A percentile compares a stretch with the other conserved stretches of the same genome.
These are phyloP conservation scores for Cucumis melo DNA, from an alignment of 306 rosid species.

Conservation along the genomic window DNA sequence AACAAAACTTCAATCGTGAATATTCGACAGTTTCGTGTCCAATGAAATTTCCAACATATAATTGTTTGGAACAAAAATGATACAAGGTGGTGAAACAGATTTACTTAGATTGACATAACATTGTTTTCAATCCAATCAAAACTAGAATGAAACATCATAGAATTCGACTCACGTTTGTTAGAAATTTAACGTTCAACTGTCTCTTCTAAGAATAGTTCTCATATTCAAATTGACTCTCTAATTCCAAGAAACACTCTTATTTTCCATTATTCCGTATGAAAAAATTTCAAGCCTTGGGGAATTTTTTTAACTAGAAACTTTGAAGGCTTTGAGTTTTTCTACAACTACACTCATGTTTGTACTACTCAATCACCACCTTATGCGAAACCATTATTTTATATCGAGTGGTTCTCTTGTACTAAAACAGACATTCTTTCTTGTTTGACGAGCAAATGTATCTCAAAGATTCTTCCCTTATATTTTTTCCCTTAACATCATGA, in stretches of 20 bases:
- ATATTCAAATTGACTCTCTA: background rate
- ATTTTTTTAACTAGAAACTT: background rate
- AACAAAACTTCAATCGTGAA: background rate
- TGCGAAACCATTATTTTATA: background rate
- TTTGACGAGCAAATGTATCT: background rate
- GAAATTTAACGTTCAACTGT: background rate
- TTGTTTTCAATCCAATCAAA: background rate
- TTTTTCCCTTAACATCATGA: background rate
- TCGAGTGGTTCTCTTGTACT: background rate
- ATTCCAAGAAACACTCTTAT: background rate
- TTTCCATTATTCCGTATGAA: background rate
- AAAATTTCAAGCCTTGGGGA: background rate
- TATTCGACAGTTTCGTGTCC: background rate
- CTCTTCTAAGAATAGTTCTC: background rate
- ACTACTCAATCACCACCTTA: background rate
- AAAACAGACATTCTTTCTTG: background rate
- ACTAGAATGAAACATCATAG: background rate
- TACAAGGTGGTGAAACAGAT: background rate
- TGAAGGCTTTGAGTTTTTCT: background rate
- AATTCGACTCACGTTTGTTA: background rate
- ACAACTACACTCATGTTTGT: background rate
- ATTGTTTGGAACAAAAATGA: background rate
- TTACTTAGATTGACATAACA: background rate
- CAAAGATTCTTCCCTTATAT: background rate
- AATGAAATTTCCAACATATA: background rate